These are phyloP conservation scores for Aureobasidium sp. DNA, from an alignment of 2,329 filamentous ascomycete species.

Conservation along the genomic window DNA sequence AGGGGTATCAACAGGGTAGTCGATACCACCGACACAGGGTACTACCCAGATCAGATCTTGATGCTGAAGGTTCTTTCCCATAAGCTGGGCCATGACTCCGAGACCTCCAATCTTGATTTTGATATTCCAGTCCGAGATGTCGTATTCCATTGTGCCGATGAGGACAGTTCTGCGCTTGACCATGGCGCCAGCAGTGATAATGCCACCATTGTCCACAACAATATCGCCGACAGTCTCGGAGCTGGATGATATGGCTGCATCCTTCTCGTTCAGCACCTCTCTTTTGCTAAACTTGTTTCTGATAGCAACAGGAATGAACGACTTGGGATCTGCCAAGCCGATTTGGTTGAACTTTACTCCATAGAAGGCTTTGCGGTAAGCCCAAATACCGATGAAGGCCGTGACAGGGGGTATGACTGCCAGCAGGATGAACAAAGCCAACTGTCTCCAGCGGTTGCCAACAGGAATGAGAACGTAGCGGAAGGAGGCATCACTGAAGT, in stretches of 20 bases:
- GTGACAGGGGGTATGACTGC: slow-evolving; percentile 45
- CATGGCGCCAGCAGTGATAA: not conserved
- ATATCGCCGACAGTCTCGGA: slow-evolving; percentile 19
- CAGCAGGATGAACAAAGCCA: slow-evolving; percentile 47
- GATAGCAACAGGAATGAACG: slow-evolving; percentile 28
- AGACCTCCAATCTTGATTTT: slow-evolving; percentile 65
- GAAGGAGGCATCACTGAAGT: slow-evolving; percentile 47
- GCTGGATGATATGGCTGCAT: slow-evolving; percentile 26
- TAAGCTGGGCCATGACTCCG: slow-evolving; percentile 62
- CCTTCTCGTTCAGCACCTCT: slow-evolving; percentile 22
- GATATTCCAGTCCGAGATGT: slow-evolving; percentile 61
- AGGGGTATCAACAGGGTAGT: slow-evolving; percentile 52
- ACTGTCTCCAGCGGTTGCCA: slow-evolving; percentile 47
- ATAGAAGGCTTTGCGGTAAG: slow-evolving; percentile 55
- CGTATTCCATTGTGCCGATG: slow-evolving; percentile 64
- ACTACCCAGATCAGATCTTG: slow-evolving; percentile 54
- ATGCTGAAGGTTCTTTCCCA: slow-evolving; percentile 57
- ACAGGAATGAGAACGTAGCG: slow-evolving; percentile 45
- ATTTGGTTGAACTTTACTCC: slow-evolving; percentile 55
- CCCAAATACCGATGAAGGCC: slow-evolving; percentile 42
- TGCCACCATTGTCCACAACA: not conserved
- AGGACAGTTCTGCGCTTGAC: slow-evolving; percentile 46
- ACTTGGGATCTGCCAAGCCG: slow-evolving; percentile 44
- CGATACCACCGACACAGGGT: slow-evolving; percentile 50
- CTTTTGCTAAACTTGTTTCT: slow-evolving; percentile 24